These are phyloP conservation scores for Fusarium cyanostomum DNA, from an alignment of 2,329 filamentous ascomycete species.

Conservation along the genomic window DNA sequence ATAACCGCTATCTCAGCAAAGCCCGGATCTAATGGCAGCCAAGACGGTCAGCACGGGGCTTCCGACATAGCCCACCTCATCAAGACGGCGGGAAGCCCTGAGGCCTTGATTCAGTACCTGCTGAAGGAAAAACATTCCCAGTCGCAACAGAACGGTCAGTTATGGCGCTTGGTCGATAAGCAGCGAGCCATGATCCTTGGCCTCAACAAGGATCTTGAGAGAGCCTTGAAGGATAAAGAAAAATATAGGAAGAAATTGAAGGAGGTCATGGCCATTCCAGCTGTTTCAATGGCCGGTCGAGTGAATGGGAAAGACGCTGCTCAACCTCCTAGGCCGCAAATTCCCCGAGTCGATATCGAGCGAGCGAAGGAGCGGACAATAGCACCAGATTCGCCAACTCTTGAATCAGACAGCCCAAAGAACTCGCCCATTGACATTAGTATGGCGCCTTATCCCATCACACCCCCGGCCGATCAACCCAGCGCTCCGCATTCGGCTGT, in stretches of 20 bases:
- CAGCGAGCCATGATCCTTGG: slow-evolving; percentile 93
- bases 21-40: slow-evolving; percentile 62
- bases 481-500: slow-evolving; percentile 56
- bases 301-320: slow-evolving; percentile 15
- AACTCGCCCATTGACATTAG: slow-evolving; percentile 68
- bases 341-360: slow-evolving; percentile 40
- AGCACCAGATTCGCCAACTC: slow-evolving; percentile 57
- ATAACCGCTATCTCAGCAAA: slow-evolving; percentile 78
- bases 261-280: slow-evolving; percentile 65
- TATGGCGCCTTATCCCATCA: slow-evolving; percentile 71
- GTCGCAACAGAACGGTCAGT: slow-evolving; percentile 86
- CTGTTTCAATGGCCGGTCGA: slow-evolving; percentile 44
- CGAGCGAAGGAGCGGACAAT: slow-evolving; percentile 31
- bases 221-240: slow-evolving; percentile 92
- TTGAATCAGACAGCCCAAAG: slow-evolving; percentile 61
- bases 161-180: slow-evolving; percentile 97
- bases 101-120: slow-evolving; percentile 87
- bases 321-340: slow-evolving; percentile 16
- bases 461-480: slow-evolving; percentile 65
- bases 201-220: slow-evolving; percentile 92
- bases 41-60: slow-evolving; percentile 67
- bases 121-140: slow-evolving; percentile 92
- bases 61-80: slow-evolving; percentile 83
- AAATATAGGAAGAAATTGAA: slow-evolving; percentile 91
- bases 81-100: slow-evolving; percentile 84